Percentiles rank a stretch among this genome's conserved stretches.
These are phyloP conservation scores for Macaranga tanarius DNA, from an alignment of 441 rosid genomes.

Conservation along the genomic window DNA sequence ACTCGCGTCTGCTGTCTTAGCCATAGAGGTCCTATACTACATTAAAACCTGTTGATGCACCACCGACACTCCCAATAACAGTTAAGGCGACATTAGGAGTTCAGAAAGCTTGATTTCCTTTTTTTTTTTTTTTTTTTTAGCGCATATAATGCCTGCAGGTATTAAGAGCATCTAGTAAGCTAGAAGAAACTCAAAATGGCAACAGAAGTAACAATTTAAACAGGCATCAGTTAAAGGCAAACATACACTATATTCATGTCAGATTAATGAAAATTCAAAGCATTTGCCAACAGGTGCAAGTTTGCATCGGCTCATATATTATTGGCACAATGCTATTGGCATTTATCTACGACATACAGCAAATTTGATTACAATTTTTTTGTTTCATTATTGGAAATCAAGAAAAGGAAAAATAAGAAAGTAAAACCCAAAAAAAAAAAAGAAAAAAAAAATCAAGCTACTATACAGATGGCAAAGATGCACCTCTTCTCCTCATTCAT, in stretches of 20 bases:
- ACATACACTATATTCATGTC: slow-evolving; percentile 7
- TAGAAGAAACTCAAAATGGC: too few species aligned
- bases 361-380: slow-evolving; percentile 10
- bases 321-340: slow-evolving; percentile 18
- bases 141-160: too few species aligned
- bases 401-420: slow-evolving; percentile 11
- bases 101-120: too few species aligned
- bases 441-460: slow-evolving; percentile 9
- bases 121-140: too few species aligned
- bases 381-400: slow-evolving; percentile 26
- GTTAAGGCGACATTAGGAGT: too few species aligned
- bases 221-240: neutral
- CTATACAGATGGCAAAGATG: slow-evolving; percentile 28
- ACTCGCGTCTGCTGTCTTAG: too few species aligned
- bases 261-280: slow-evolving; percentile 3
- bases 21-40: too few species aligned
- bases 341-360: neutral
- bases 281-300: neutral
- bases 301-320: slow-evolving; percentile 21
- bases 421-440: neutral
- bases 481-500: slow-evolving; percentile 36
- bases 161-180: too few species aligned
- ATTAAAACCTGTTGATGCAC: too few species aligned
- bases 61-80: too few species aligned
- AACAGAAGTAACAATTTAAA: too few species aligned